phyloP scores from a whole-genome alignment of 2,329 filamentous ascomycete genomes.

The Sclerotinia glacialis region DNA sequence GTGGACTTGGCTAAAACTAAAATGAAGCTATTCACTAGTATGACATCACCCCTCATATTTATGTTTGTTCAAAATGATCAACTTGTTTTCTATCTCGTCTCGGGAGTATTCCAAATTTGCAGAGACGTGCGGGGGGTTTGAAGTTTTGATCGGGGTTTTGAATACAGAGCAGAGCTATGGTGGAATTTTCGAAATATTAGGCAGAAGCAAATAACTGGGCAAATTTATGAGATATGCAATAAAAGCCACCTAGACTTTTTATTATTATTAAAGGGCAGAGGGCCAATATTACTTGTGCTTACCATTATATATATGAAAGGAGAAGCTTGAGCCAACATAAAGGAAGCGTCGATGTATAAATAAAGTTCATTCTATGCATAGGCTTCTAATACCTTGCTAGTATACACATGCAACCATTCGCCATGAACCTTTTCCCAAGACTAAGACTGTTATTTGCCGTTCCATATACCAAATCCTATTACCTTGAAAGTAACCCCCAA shows the following conservation, averaged over 20 bases:
- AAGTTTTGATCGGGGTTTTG: too few species aligned
- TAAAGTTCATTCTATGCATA: neutral
- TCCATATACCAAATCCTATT: neutral
- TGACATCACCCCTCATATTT: neutral
- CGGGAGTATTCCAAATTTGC: too few species aligned
- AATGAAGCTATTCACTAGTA: neutral
- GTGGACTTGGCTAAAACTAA: neutral
- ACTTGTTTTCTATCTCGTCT: too few species aligned
- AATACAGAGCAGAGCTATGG: too few species aligned
- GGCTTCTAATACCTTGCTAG: neutral
- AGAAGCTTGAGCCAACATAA: neutral
- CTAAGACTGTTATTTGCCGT: slow-evolving; percentile 3
- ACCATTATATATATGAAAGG: too few species aligned
- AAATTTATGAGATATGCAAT: neutral
- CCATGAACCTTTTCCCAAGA: neutral
- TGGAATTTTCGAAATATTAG: neutral
- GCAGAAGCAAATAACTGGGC: neutral
- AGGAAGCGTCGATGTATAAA: neutral
- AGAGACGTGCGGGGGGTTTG: too few species aligned
- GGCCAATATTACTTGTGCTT: neutral
- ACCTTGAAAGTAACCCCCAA: neutral
- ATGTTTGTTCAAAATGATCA: too few species aligned
- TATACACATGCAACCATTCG: neutral
- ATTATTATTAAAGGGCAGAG: neutral
- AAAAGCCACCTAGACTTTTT: neutral